Conservation (phyloP, 805 yeast genomes). For the Nakazawaea ambrosiae region DNA sequence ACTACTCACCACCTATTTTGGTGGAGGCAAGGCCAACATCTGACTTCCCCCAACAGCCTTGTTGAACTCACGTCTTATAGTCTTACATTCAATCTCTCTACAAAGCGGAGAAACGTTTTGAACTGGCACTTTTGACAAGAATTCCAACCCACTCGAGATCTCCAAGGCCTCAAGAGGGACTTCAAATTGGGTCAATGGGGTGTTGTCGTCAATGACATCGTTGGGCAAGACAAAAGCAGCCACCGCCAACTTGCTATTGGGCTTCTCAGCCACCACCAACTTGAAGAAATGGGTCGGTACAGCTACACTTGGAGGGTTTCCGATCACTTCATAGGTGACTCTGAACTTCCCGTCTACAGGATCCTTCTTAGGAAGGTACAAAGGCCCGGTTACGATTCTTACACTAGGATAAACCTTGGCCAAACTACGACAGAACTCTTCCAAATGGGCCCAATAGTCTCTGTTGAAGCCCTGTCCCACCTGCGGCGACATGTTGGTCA, state of each 20-base stretch:
- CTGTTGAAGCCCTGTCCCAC: constrained; percentile 97
- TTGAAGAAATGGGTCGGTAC: constrained; percentile 98
- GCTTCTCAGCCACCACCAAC: constrained; percentile 75
- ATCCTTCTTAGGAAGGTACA: constrained; percentile 73
- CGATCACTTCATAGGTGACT: constrained; percentile 87
- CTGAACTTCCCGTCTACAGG: constrained; percentile 75
- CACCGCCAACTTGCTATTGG: constrained; percentile 49
- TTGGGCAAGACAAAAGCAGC: constrained; percentile 96
- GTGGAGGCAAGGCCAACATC: constrained; percentile 16
- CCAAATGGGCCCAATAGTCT: constrained; percentile 97
- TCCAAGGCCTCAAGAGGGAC: constrained; percentile 90
- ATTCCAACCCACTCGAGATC: constrained; percentile 76
- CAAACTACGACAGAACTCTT: constrained; percentile 76
- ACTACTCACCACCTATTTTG: constrained; percentile 9
- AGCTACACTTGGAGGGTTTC: constrained; percentile 93
- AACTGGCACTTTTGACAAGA: constrained; percentile 62
- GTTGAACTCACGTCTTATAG: constrained; percentile 75
- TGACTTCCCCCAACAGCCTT: constrained; percentile 32
- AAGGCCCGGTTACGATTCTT: constrained; percentile 88
- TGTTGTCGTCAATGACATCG: constrained; percentile 62
- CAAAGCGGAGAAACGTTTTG: constrained; percentile 59
- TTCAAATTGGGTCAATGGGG: constrained; percentile 67
- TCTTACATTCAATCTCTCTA: constrained; percentile 70
- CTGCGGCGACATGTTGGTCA: constrained; percentile 93
- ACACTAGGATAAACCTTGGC: constrained; percentile 69